phyloP scores from a whole-genome alignment of 1,284 basidiomycete genomes.

The Chalciporus sp. region DNA sequence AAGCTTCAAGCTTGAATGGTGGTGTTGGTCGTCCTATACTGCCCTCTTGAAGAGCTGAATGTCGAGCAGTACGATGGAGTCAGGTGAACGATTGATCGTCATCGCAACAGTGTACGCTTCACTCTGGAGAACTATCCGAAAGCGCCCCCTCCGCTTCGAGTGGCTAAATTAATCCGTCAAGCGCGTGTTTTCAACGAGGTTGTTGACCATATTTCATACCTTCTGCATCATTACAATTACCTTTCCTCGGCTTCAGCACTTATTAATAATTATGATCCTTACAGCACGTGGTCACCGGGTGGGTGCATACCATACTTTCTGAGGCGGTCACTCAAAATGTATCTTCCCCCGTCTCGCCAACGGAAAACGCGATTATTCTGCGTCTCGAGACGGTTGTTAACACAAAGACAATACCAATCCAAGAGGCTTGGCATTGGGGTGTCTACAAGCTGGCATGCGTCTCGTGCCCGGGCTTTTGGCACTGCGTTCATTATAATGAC shows the following conservation, averaged over 20 bases:
- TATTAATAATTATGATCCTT: slow-evolving; percentile 18
- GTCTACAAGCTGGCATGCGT: slow-evolving; percentile 4
- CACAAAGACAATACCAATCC: not conserved
- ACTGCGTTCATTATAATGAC: slow-evolving; percentile 27
- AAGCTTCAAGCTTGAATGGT: no score
- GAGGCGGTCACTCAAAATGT: slow-evolving; percentile 6
- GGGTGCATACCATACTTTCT: slow-evolving; percentile 8
- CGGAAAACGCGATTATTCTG: not conserved
- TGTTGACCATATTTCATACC: slow-evolving; percentile 27
- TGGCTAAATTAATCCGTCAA: slow-evolving; percentile 21
- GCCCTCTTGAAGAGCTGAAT: not conserved
- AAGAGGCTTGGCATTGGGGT: slow-evolving; percentile 4
- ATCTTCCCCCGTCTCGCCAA: slow-evolving; percentile 2
- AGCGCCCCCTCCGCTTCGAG: slow-evolving; percentile 10
- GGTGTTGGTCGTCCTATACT: not conserved
- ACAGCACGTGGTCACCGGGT: slow-evolving; percentile 20
- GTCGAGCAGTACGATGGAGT: slow-evolving; percentile 3
- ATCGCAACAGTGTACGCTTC: not conserved
- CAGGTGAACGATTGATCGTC: not conserved
- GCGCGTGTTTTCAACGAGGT: slow-evolving; percentile 34
- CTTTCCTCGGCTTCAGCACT: slow-evolving; percentile 26
- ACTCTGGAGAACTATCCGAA: not conserved
- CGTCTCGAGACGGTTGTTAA: not conserved
- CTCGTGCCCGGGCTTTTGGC: slow-evolving; percentile 21
- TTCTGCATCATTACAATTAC: slow-evolving; percentile 24